Evolutionary conservation across 2,329 filamentous ascomycete species (phyloP), one percentile per base, ranked within the genome.

Genomic region (Fusarium pseudocircinatum): DNA sequence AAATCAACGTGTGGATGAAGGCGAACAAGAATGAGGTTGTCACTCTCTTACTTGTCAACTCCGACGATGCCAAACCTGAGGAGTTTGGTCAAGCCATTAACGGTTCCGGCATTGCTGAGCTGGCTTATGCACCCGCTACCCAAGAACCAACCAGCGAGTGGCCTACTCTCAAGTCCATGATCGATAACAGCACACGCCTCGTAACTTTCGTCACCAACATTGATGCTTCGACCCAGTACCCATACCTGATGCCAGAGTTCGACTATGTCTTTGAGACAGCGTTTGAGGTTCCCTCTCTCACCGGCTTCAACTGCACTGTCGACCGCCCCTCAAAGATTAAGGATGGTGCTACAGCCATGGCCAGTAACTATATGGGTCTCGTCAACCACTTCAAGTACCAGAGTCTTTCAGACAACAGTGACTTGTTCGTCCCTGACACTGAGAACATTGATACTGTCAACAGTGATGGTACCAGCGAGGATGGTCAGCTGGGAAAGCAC

Each of bases 351-450:
- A 77, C 84, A 3, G 93, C 92, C 4, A 78, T 93, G 32, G 78
- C 84, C 1, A 85, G 86, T 3, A 88, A 88, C 74, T 87, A 90
- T 75, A 87, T 96, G 80, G 90, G 93, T 32, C 84, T 96, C 15
- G 87, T 94, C 84, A 96, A 96, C 85, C 94, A 96, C 83, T 96
- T 96, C 84, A 87, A 92, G 60, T 91, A 95, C 84, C 83, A 86
- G 64, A 82, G 79, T 10, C 79, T 90, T 28, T 79, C 84, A n/a
- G 81, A 86, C 8, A 85, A 85, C 67, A 88, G 56, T 42, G 60
- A 69, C 20, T 46, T 94, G 76, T 82, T 88, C 72, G 84, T 90
- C 44, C 92, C 92, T 5, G 88, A 92, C 73, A 84, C 87, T n/a
- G 85, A 83, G 70, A 85, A 88, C 75, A 87, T 93, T 72, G 82